Evolutionary conservation across 192 early-diverging fungal genomes (phyloP).

Genomic region (Lunasporangiospora selenospora): DNA sequence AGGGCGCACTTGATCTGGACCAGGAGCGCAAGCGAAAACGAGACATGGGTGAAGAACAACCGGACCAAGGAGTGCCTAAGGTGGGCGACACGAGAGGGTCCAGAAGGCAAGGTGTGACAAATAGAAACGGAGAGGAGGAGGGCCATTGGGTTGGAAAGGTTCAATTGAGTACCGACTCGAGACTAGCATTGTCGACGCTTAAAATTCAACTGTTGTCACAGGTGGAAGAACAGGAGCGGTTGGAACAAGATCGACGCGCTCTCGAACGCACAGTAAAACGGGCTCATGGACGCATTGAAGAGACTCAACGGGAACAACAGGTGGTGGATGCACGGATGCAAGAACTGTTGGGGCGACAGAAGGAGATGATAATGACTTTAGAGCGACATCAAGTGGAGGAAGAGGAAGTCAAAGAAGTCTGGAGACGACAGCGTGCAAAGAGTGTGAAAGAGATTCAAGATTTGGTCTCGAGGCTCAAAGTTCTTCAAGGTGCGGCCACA

Average conservation of each 20-base stretch:
- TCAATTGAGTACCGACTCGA: slow-evolving; percentile 28
- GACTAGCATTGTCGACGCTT: slow-evolving; percentile 28
- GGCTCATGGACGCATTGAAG: neutral
- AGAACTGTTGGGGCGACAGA: slow-evolving; percentile 1
- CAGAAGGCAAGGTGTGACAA: too few species aligned
- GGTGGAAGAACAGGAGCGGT: slow-evolving; percentile 28
- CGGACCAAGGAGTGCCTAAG: neutral
- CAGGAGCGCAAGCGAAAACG: neutral
- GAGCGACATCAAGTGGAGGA: slow-evolving; percentile 8
- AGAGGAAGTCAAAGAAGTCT: slow-evolving; percentile 2
- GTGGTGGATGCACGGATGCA: slow-evolving; percentile 6
- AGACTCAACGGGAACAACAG: neutral
- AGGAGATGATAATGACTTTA: slow-evolving; percentile 12
- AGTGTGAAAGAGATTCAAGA: slow-evolving; percentile 16
- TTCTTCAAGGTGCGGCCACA: slow-evolving; percentile 8
- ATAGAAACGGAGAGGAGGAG: neutral
- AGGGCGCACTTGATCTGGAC: too few species aligned
- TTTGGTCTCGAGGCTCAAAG: slow-evolving; percentile 10
- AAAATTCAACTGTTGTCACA: slow-evolving; percentile 22
- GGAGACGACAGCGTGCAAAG: slow-evolving; percentile 15
- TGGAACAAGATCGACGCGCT: slow-evolving; percentile 19
- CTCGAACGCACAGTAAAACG: slow-evolving; percentile 8
- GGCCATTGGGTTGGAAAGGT: slow-evolving; percentile 5
- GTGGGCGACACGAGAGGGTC: too few species aligned
- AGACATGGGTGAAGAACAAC: neutral